Percentiles rank a stretch among this genome's conserved stretches.
Conservation (phyloP, 495 filamentous ascomycete genomes). For the Extremus antarcticus region DNA sequence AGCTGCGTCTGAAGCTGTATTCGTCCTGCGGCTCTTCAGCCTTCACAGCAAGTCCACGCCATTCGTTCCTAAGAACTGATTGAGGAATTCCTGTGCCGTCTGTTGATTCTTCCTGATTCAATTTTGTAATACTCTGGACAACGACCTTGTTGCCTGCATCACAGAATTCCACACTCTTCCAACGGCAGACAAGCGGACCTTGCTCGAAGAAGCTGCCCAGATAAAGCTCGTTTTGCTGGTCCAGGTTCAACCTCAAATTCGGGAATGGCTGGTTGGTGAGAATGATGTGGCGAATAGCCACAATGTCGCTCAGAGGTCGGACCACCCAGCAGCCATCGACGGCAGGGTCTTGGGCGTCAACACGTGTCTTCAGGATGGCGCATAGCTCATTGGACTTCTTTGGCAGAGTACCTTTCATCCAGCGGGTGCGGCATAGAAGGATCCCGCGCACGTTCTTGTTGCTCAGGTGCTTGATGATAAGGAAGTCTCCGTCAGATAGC, state of each 20-base stretch:
- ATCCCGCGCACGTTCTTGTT: constrained; percentile 17
- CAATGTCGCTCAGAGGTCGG: constrained; percentile 28
- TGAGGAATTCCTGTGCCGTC: not conserved
- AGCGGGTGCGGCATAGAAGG: constrained; percentile 16
- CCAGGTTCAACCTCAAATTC: not conserved
- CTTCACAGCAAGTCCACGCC: not conserved
- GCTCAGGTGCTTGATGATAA: constrained; percentile 19
- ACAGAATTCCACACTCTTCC: not conserved
- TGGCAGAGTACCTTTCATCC: constrained; percentile 6
- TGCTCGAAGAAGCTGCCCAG: not conserved
- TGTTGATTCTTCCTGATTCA: not conserved
- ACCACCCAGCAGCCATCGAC: constrained; percentile 38
- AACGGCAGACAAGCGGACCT: not conserved
- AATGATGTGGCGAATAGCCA: constrained; percentile 33
- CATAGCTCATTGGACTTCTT: constrained; percentile 42
- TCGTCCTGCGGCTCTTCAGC: not conserved
- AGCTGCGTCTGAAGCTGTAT: too few species aligned
- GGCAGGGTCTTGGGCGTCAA: constrained; percentile 13
- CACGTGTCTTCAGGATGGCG: constrained; percentile 33
- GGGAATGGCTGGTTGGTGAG: constrained; percentile 36
- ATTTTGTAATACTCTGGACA: not conserved
- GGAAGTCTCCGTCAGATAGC: constrained; percentile 20
- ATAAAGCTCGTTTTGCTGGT: not conserved
- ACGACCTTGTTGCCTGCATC: not conserved
- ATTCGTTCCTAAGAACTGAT: not conserved